Conservation (phyloP, 2,329 filamentous ascomycete species). For the Fusarium algeriense region DNA sequence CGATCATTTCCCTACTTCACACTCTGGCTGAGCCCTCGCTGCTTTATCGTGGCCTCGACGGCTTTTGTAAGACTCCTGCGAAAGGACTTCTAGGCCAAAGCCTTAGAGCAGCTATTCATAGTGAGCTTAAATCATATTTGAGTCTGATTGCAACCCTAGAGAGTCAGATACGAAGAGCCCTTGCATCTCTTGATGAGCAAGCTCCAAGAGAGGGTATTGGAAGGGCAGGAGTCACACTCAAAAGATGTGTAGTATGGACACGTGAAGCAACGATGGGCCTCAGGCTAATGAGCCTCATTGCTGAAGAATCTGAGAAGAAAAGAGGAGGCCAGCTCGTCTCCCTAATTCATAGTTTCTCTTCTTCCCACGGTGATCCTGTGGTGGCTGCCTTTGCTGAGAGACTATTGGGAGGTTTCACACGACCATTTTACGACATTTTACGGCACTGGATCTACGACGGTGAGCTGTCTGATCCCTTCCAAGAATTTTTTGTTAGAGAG, state of each 20-base stretch:
- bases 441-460: slow-evolving; percentile 98
- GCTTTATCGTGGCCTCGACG: slow-evolving; percentile 84
- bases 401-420: slow-evolving; percentile 85
- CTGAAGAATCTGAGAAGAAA: slow-evolving; percentile 85
- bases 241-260: slow-evolving; percentile 97
- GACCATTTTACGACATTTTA: slow-evolving; percentile 96
- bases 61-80: slow-evolving; percentile 84
- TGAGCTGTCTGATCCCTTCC: slow-evolving; percentile 94
- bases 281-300: slow-evolving; percentile 91
- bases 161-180: slow-evolving; percentile 86
- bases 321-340: slow-evolving; percentile 94
- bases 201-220: slow-evolving; percentile 78
- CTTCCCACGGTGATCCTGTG: slow-evolving; percentile 94
- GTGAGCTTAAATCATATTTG: slow-evolving; percentile 89
- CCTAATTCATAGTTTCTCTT: slow-evolving; percentile 91
- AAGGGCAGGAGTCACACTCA: slow-evolving; percentile 91
- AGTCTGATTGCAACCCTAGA: slow-evolving; percentile 92
- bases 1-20: slow-evolving; percentile 87
- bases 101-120: slow-evolving; percentile 84
- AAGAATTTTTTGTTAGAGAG: slow-evolving; percentile 95
- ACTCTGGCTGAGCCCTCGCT: slow-evolving; percentile 92
- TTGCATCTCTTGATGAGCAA: slow-evolving; percentile 78
- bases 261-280: slow-evolving; percentile 96
- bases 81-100: slow-evolving; percentile 93
- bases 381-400: slow-evolving; percentile 94